These are phyloP conservation scores for Kwoniella europaea DNA, from an alignment of 768 basidiomycete species.

Conservation along the genomic window DNA sequence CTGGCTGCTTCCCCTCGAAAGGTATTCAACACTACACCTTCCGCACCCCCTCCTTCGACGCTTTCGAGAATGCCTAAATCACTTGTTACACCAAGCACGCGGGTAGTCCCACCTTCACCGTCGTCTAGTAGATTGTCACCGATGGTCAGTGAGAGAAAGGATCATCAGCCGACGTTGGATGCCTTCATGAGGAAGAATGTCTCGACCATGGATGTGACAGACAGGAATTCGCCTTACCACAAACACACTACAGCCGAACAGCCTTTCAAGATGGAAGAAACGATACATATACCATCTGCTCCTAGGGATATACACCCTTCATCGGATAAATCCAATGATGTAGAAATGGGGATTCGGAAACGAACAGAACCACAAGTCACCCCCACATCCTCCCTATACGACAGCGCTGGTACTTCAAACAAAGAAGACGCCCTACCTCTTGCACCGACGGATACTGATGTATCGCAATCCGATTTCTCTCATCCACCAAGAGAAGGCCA, in stretches of 20 bases:
- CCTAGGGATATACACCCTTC: too few relatives aligned
- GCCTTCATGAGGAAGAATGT: neutral
- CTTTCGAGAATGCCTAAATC: constrained; percentile 3
- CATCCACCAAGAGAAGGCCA: neutral
- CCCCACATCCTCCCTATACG: too few relatives aligned
- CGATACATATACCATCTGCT: too few relatives aligned
- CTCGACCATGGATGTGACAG: neutral
- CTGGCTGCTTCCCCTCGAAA: constrained; percentile 8
- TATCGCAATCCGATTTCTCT: too few relatives aligned
- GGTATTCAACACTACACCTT: constrained; percentile 5
- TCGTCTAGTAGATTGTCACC: constrained; percentile 4
- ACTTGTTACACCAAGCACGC: constrained; percentile 3
- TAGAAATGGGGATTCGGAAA: too few relatives aligned
- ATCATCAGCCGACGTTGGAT: constrained; percentile 7
- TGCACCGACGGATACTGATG: too few relatives aligned
- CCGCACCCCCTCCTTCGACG: constrained; percentile 6
- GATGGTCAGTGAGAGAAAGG: neutral
- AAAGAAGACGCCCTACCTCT: too few relatives aligned
- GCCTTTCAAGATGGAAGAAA: too few relatives aligned
- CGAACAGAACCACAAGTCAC: too few relatives aligned
- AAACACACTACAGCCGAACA: neutral
- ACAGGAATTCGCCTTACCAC: neutral
- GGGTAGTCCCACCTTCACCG: constrained; percentile 7
- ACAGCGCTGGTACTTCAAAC: too few relatives aligned
- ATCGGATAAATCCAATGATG: too few relatives aligned